These are phyloP conservation scores for Thyridium curvatum DNA, from an alignment of 2,329 filamentous ascomycete species.

Conservation along the genomic window DNA sequence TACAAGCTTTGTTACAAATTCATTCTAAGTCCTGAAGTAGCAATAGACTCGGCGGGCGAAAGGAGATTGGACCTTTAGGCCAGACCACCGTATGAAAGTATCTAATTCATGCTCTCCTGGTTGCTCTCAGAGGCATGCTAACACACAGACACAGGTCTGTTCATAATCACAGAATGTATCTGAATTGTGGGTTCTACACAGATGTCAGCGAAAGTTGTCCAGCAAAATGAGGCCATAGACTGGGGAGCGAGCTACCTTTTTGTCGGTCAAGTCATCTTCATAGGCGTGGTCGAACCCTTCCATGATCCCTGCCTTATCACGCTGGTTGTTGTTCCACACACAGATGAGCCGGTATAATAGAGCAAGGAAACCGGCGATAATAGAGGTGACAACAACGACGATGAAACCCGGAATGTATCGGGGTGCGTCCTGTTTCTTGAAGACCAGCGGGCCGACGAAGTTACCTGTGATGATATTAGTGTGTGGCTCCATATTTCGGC, in stretches of 20 bases:
- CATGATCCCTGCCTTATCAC: slow-evolving; percentile 32
- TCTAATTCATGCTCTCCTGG: no score
- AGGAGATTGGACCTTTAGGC: no score
- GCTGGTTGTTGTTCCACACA: slow-evolving; percentile 32
- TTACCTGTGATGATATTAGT: slow-evolving; percentile 17
- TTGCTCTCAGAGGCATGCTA: no score
- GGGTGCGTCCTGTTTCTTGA: slow-evolving; percentile 31
- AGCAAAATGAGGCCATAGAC: no score
- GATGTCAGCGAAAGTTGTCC: no score
- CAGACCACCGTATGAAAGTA: no score
- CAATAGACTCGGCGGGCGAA: no score
- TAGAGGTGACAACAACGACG: slow-evolving; percentile 25
- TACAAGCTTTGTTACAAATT: no score
- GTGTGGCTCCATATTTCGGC: background rate
- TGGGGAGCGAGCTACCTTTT: slow-evolving; percentile 12
- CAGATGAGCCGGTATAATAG: slow-evolving; percentile 37
- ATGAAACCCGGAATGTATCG: slow-evolving; percentile 31
- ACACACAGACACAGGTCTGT: no score
- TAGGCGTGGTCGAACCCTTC: slow-evolving; percentile 46
- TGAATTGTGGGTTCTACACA: slow-evolving; percentile 16
- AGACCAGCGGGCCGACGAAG: slow-evolving; percentile 36
- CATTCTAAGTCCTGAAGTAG: no score
- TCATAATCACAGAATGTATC: slow-evolving; percentile 9
- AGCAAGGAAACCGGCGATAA: slow-evolving; percentile 23
- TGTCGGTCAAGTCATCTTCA: slow-evolving; percentile 44